Conservation (phyloP, 192 early-diverging fungal genomes). For the Mycoemilia scoparia region DNA sequence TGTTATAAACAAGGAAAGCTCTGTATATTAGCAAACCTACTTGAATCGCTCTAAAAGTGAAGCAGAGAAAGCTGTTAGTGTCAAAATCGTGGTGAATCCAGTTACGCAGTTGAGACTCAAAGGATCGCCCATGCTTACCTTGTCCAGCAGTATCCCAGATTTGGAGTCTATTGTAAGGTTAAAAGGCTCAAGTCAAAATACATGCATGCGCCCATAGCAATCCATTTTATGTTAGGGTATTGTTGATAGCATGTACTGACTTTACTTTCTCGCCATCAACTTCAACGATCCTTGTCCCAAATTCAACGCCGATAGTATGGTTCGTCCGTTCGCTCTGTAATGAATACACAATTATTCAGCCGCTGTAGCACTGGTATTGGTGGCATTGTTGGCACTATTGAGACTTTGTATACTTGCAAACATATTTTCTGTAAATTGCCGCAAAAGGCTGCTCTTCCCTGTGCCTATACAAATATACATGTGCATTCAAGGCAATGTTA, state of each 20-base stretch:
- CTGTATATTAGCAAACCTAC: too few relatives aligned
- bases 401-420: conserved; percentile 30
- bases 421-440: conserved; percentile 24
- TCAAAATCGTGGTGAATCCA: background rate
- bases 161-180: too few relatives aligned
- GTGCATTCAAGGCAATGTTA: too few relatives aligned
- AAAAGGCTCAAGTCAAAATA: too few relatives aligned
- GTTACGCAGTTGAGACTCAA: background rate
- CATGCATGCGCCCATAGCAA: too few relatives aligned
- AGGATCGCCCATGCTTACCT: conserved; percentile 7
- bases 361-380: too few relatives aligned
- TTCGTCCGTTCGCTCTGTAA: conserved; percentile 37
- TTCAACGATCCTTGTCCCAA: conserved; percentile 51
- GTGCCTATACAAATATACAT: too few relatives aligned
- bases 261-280: conserved; percentile 47
- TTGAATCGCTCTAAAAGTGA: conserved; percentile 32
- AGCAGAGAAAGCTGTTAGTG: conserved; percentile 2
- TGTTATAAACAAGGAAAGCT: too few relatives aligned
- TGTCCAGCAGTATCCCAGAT: conserved; percentile 66
- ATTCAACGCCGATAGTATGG: conserved; percentile 67
- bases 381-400: too few relatives aligned
- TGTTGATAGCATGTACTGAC: too few relatives aligned
- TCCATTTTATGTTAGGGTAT: too few relatives aligned
- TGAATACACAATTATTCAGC: too few relatives aligned
- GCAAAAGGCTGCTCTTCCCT: conserved; percentile 33